A percentile compares a stretch with the other conserved stretches of the same genome.
These are phyloP conservation scores for Talaromyces liani DNA, from an alignment of 495 filamentous ascomycete species.

Conservation along the genomic window DNA sequence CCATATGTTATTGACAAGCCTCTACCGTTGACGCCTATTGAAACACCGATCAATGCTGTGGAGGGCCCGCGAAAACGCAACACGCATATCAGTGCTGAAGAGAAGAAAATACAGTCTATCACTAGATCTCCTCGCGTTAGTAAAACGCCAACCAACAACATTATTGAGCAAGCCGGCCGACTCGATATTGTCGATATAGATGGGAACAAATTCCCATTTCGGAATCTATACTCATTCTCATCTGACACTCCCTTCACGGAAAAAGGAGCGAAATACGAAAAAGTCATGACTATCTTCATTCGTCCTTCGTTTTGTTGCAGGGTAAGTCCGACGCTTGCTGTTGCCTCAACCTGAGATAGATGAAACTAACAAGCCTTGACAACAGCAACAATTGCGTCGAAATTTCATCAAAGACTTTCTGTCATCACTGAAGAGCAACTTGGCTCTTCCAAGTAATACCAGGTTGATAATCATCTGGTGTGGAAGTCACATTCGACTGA, in stretches of 20 bases:
- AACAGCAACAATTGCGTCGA: not conserved
- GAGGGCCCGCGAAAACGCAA: not conserved
- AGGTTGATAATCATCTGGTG: conserved; percentile 71
- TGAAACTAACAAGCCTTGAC: not conserved
- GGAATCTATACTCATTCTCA: not conserved
- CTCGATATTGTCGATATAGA: not conserved
- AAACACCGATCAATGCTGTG: not conserved
- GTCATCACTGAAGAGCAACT: conserved; percentile 10
- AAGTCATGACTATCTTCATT: conserved; percentile 1
- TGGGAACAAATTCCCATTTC: conserved; percentile 2
- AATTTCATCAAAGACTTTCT: not conserved
- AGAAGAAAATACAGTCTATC: not conserved
- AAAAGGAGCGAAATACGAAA: not conserved
- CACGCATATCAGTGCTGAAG: not conserved
- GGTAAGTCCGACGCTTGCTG: not conserved
- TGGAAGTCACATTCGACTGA: conserved; percentile 66
- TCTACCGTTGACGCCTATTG: not conserved
- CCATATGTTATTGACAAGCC: not conserved
- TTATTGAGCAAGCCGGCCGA: not conserved
- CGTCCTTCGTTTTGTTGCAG: not conserved
- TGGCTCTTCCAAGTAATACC: conserved; percentile 45
- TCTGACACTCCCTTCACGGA: not conserved
- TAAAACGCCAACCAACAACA: not conserved
- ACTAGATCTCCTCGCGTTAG: not conserved
- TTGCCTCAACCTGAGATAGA: not conserved